phyloP scores from a whole-genome alignment of 2,329 filamentous ascomycete species.

The Alternaria gaisen region DNA sequence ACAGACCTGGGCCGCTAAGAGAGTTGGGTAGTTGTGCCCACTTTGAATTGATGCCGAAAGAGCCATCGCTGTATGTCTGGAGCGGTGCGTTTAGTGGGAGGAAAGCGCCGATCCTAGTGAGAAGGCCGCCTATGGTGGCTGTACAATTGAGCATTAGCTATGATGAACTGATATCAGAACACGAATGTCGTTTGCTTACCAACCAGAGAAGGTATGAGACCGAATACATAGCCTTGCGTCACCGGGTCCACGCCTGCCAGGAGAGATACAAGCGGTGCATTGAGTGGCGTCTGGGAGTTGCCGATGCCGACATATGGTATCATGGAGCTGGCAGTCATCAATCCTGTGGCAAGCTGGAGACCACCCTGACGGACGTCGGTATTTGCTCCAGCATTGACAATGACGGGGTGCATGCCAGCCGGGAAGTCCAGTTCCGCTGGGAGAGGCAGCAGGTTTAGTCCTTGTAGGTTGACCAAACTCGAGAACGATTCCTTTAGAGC shows the following conservation, averaged over 20 bases:
- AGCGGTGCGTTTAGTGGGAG: constrained; percentile 10
- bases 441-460: constrained; percentile 6
- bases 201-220: constrained; percentile 13
- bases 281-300: constrained; percentile 11
- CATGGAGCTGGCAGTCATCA: constrained; percentile 10
- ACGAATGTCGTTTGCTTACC: background rate
- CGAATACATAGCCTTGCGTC: constrained; percentile 7
- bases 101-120: constrained; percentile 15
- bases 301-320: constrained; percentile 14
- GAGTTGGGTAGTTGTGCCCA: constrained; percentile 17
- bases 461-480: constrained; percentile 5
- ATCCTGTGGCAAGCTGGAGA: constrained; percentile 8
- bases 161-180: background rate
- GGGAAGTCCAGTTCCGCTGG: constrained; percentile 8
- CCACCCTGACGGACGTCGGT: constrained; percentile 15
- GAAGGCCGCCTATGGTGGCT: constrained; percentile 13
- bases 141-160: background rate
- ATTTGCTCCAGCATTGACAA: constrained; percentile 6
- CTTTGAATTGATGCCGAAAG: constrained; percentile 13
- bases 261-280: constrained; percentile 9
- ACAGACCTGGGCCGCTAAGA: constrained; percentile 11
- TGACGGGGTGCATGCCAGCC: constrained; percentile 14
- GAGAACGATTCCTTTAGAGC: constrained; percentile 14
- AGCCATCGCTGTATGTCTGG: constrained; percentile 9
- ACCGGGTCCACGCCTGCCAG: constrained; percentile 10